These are phyloP conservation scores for Capsella rubella DNA, from an alignment of 441 rosid genomes.

Conservation along the genomic window DNA sequence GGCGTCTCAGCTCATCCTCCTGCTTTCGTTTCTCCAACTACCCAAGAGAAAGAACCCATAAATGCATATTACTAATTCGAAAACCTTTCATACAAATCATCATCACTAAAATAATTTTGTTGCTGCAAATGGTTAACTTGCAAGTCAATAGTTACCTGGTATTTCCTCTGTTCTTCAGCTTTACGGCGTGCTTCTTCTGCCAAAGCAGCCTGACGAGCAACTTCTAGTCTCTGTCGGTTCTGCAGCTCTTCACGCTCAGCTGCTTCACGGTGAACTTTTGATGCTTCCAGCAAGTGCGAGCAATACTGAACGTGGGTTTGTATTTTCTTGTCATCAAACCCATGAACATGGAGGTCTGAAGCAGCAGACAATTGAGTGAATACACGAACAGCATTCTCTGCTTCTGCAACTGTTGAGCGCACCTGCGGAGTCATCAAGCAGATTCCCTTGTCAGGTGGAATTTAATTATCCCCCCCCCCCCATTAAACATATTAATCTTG, in stretches of 20 bases:
- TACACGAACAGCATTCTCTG: conserved; percentile 94
- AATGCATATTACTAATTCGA: conserved; percentile 26
- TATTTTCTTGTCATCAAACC: conserved; percentile 97
- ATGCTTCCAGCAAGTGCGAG: conserved; percentile 93
- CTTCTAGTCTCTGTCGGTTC: conserved; percentile 91
- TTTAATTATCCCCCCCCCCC: conserved; percentile 16
- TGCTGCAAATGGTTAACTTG: conserved; percentile 13
- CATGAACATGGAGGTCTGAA: conserved; percentile 93
- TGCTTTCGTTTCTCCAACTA: conserved; percentile 98
- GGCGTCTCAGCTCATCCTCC: conserved; percentile 90
- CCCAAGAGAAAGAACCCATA: conserved; percentile 41
- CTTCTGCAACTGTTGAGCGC: conserved; percentile 93
- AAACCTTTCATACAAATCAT: conserved; percentile 1
- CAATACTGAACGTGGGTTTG: conserved; percentile 98
- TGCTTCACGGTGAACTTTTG: conserved; percentile 95
- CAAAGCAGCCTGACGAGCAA: conserved; percentile 95
- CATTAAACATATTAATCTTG: background rate
- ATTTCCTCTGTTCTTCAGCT: conserved; percentile 97
- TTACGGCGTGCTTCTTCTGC: conserved; percentile 99
- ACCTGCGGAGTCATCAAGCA: conserved; percentile 61
- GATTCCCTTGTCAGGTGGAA: conserved; percentile 37
- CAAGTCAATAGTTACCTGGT: conserved; percentile 64
- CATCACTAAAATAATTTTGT: conserved; percentile 20
- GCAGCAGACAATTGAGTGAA: conserved; percentile 94
- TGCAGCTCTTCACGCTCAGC: conserved; percentile 98